Conservation (phyloP, 345 rosid genomes). For the Combretum micranthum region DNA sequence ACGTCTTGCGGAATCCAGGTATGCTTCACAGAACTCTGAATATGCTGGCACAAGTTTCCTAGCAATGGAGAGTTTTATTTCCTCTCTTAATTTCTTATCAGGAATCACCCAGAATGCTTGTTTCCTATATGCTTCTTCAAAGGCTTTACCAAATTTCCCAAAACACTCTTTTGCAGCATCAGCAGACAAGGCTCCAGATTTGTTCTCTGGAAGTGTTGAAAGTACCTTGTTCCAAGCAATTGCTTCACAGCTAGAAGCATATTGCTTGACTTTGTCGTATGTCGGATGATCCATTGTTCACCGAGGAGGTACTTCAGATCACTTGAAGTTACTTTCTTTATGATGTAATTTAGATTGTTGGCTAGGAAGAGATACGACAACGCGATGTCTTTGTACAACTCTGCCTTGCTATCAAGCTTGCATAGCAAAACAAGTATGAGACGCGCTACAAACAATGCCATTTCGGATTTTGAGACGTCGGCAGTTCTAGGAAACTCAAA, state of each 20-base stretch:
- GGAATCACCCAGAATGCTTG: slow-evolving; percentile 55
- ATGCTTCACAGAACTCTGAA: slow-evolving; percentile 39
- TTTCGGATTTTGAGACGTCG: slow-evolving; percentile 23
- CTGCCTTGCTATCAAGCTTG: slow-evolving; percentile 70
- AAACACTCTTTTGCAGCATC: slow-evolving; percentile 42
- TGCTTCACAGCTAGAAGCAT: slow-evolving; percentile 48
- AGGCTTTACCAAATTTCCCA: slow-evolving; percentile 50
- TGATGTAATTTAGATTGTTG: slow-evolving; percentile 65
- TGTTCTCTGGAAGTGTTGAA: slow-evolving; percentile 33
- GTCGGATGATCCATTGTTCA: slow-evolving; percentile 58
- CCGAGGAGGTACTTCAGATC: slow-evolving; percentile 55
- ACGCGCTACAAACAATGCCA: slow-evolving; percentile 53
- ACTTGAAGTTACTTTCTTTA: slow-evolving; percentile 40
- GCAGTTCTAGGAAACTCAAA: slow-evolving; percentile 29
- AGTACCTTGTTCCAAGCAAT: slow-evolving; percentile 67
- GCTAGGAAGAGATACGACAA: slow-evolving; percentile 76
- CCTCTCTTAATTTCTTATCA: slow-evolving; percentile 54
- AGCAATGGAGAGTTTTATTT: slow-evolving; percentile 53
- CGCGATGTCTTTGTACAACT: slow-evolving; percentile 58
- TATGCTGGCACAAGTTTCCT: slow-evolving; percentile 53
- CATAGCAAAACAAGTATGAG: slow-evolving; percentile 64
- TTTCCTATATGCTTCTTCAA: slow-evolving; percentile 62
- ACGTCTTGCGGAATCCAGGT: slow-evolving; percentile 20
- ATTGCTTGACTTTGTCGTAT: slow-evolving; percentile 48
- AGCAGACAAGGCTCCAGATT: slow-evolving; percentile 17